Percentiles rank a stretch among this genome's conserved stretches.
Conservation (phyloP, 768 basidiomycete species). For the Mycena epipterygia region DNA sequence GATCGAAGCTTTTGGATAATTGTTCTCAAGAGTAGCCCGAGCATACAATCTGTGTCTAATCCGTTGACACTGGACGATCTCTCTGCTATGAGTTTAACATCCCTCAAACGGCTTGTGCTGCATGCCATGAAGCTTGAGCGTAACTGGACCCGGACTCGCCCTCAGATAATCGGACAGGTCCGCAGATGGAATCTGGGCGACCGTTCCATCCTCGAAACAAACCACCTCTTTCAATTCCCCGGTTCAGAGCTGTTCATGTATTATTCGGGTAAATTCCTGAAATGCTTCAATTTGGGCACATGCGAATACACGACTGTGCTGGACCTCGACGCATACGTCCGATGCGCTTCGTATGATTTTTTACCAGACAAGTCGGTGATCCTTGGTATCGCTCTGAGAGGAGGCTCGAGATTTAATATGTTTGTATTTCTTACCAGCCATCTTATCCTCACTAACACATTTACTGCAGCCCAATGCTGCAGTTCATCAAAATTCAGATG, state of each 20-base stretch:
- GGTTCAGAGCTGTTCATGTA: conserved; percentile 29
- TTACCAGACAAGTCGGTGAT: conserved; percentile 26
- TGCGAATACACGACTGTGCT: conserved; percentile 16
- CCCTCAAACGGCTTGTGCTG: conserved; percentile 13
- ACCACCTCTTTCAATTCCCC: conserved; percentile 27
- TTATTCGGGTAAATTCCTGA: conserved; percentile 23
- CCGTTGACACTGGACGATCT: conserved; percentile 7
- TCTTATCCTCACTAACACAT: neutral
- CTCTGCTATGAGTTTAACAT: neutral
- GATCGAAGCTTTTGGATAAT: conserved; percentile 32
- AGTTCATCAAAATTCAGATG: conserved; percentile 7
- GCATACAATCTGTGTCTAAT: conserved; percentile 17
- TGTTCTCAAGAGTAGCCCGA: conserved; percentile 10
- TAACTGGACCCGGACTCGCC: conserved; percentile 27
- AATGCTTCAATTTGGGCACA: conserved; percentile 24
- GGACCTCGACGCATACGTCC: conserved; percentile 22
- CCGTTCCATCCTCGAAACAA: conserved; percentile 23
- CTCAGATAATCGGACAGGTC: conserved; percentile 22
- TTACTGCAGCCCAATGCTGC: conserved; percentile 14
- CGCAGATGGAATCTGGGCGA: conserved; percentile 17
- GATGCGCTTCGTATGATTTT: conserved; percentile 22
- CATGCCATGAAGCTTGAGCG: conserved; percentile 2
- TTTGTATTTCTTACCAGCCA: neutral
- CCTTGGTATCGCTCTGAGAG: conserved; percentile 21
- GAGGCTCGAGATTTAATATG: conserved; percentile 29